phyloP scores from a whole-genome alignment of 768 basidiomycete species.

The Crepidotus variabilis region DNA sequence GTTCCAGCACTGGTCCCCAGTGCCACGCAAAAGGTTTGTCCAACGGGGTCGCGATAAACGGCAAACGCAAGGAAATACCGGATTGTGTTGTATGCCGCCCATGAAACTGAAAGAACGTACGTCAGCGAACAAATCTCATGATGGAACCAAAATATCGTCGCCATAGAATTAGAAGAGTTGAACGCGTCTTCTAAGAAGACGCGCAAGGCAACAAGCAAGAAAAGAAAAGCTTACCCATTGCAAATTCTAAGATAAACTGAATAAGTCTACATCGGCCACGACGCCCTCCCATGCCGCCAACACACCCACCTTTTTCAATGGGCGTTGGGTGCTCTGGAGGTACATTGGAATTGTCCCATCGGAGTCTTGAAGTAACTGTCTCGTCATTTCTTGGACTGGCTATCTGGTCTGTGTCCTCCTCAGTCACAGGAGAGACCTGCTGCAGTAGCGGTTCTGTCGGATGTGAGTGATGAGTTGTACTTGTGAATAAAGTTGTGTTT shows the following conservation, averaged over 20 bases:
- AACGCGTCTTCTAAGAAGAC: background rate
- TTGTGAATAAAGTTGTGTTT: slow-evolving; percentile 32
- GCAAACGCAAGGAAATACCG: slow-evolving; percentile 65
- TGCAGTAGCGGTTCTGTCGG: slow-evolving; percentile 41
- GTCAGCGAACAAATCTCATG: background rate
- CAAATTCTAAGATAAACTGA: slow-evolving; percentile 26
- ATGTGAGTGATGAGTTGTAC: slow-evolving; percentile 35
- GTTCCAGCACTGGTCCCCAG: slow-evolving; percentile 45
- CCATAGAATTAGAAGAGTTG: background rate
- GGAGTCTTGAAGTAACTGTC: slow-evolving; percentile 17
- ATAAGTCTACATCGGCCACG: slow-evolving; percentile 21
- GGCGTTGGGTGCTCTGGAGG: slow-evolving; percentile 23
- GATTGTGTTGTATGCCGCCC: slow-evolving; percentile 58
- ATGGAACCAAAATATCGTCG: background rate
- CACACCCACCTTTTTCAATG: slow-evolving; percentile 23
- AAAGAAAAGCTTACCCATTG: slow-evolving; percentile 33
- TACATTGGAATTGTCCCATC: slow-evolving; percentile 24
- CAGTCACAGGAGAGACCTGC: slow-evolving; percentile 22
- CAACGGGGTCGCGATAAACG: slow-evolving; percentile 32
- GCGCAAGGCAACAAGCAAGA: background rate
- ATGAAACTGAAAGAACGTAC: slow-evolving; percentile 36
- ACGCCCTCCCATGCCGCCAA: slow-evolving; percentile 24
- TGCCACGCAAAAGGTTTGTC: slow-evolving; percentile 41
- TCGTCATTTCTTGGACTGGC: slow-evolving; percentile 27
- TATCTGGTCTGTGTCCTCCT: slow-evolving; percentile 28